These are phyloP conservation scores for Kwoniella mangroviensis DNA, from an alignment of 768 basidiomycete genomes.

Conservation along the genomic window DNA sequence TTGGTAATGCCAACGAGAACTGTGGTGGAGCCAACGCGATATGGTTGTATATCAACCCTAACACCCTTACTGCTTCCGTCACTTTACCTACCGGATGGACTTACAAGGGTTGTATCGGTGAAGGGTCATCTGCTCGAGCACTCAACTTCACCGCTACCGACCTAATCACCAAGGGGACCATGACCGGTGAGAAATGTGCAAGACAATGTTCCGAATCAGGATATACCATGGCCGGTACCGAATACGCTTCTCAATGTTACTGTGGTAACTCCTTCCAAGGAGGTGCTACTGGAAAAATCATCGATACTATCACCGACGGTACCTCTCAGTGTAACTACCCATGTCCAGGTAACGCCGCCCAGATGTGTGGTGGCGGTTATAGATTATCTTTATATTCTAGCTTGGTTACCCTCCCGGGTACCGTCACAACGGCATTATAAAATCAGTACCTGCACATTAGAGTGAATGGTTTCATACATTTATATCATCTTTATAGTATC, in stretches of 20 bases:
- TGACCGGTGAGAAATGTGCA: constrained; percentile 31
- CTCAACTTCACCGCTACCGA: constrained; percentile 35
- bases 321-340: constrained; percentile 22
- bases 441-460: too few species aligned
- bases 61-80: constrained; percentile 5
- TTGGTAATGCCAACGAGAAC: constrained; percentile 38
- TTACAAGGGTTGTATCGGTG: constrained; percentile 42
- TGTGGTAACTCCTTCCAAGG: constrained; percentile 33
- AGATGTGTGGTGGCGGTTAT: constrained; percentile 25
- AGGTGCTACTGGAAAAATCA: constrained; percentile 30
- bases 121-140: constrained; percentile 31
- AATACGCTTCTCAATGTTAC: constrained; percentile 38
- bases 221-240: constrained; percentile 39
- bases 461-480: too few species aligned
- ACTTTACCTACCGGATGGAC: constrained; percentile 40
- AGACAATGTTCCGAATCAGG: constrained; percentile 35
- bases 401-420: constrained; percentile 14
- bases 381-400: constrained; percentile 21
- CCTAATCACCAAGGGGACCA: constrained; percentile 23
- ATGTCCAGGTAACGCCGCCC: constrained; percentile 21
- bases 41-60: constrained; percentile 32
- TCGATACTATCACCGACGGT: constrained; percentile 35
- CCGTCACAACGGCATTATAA: neutral
- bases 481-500: neutral
- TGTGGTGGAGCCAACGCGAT: constrained; percentile 47